Evolutionary conservation across 23 red algal genomes (phyloP).

Genomic region (Gracilaria gracilis): DNA sequence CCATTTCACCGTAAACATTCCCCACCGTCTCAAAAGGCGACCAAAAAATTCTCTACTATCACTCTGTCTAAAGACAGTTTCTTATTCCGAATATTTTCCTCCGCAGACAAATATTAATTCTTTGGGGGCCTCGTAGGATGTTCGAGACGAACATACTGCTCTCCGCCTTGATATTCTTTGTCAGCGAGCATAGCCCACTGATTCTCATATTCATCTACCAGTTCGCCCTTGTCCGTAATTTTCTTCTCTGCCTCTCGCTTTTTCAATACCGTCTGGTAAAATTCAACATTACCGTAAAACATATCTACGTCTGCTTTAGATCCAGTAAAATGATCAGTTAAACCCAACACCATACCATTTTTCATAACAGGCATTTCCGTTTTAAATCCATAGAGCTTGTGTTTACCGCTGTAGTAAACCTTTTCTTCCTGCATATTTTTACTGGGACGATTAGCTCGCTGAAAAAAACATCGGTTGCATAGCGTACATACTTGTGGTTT

Average conservation of each 20-base stretch:
- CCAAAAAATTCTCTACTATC: slow-evolving; percentile 33
- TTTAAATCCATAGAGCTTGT: slow-evolving; percentile 56
- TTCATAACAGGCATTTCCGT: slow-evolving; percentile 9
- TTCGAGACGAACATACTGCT: background rate
- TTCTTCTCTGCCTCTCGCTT: background rate
- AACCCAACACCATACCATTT: background rate
- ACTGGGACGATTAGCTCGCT: slow-evolving; percentile 1
- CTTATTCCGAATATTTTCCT: background rate
- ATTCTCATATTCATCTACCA: background rate
- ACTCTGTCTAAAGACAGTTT: slow-evolving; percentile 20
- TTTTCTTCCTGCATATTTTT: slow-evolving; percentile 37
- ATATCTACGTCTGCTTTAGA: slow-evolving; percentile 13
- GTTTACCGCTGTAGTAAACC: slow-evolving; percentile 38
- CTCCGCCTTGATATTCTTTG: slow-evolving; percentile 32
- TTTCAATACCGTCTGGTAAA: background rate
- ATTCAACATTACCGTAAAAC: slow-evolving; percentile 23
- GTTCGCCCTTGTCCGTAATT: background rate
- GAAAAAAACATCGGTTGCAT: slow-evolving; percentile 53
- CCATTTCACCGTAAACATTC: background rate
- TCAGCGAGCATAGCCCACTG: background rate
- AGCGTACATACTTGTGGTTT: slow-evolving; percentile 1
- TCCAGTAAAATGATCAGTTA: background rate
- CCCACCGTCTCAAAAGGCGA: slow-evolving; percentile 8
- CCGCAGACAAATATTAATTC: background rate
- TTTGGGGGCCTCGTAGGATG: slow-evolving; percentile 11